These are phyloP conservation scores for Phytophthora crassamura DNA, from an alignment of 352 stramenopile genomes.

Conservation along the genomic window DNA sequence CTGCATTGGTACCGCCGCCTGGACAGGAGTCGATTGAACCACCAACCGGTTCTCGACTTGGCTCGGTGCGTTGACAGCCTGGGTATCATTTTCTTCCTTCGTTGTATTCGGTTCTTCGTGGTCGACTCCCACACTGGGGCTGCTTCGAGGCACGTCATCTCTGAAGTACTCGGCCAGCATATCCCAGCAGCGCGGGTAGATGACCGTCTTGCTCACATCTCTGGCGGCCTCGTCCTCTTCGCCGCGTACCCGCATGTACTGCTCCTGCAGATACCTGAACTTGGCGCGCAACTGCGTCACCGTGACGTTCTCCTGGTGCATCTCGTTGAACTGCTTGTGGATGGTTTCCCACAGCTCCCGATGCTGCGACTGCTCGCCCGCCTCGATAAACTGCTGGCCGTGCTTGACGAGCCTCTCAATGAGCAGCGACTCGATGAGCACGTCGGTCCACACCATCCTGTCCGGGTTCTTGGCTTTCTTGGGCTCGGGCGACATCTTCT, in stretches of 20 bases:
- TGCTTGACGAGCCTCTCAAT: conserved; percentile 28
- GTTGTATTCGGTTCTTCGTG: neutral
- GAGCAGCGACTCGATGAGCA: conserved; percentile 30
- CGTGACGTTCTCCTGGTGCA: conserved; percentile 18
- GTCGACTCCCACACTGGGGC: conserved; percentile 2
- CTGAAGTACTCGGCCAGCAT: conserved; percentile 37
- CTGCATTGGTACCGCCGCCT: conserved; percentile 5
- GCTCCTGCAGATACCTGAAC: conserved; percentile 32
- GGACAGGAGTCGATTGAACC: conserved; percentile 1
- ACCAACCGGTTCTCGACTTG: neutral
- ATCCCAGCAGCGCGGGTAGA: conserved; percentile 36
- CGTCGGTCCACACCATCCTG: conserved; percentile 33
- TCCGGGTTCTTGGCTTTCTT: conserved; percentile 19
- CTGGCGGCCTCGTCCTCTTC: conserved; percentile 19
- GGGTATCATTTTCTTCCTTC: neutral
- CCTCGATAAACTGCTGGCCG: conserved; percentile 22
- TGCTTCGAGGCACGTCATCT: neutral
- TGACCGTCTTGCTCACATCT: conserved; percentile 22
- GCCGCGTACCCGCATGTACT: conserved; percentile 21
- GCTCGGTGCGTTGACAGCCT: neutral
- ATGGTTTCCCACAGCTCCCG: conserved; percentile 32
- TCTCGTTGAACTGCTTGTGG: conserved; percentile 27
- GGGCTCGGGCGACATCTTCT: conserved; percentile 12
- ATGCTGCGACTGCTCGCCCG: conserved; percentile 10
- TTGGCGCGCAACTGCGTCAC: conserved; percentile 34